Conservation (phyloP, 192 early-diverging fungal genomes). For the Phlyctochytrium bullatum region DNA sequence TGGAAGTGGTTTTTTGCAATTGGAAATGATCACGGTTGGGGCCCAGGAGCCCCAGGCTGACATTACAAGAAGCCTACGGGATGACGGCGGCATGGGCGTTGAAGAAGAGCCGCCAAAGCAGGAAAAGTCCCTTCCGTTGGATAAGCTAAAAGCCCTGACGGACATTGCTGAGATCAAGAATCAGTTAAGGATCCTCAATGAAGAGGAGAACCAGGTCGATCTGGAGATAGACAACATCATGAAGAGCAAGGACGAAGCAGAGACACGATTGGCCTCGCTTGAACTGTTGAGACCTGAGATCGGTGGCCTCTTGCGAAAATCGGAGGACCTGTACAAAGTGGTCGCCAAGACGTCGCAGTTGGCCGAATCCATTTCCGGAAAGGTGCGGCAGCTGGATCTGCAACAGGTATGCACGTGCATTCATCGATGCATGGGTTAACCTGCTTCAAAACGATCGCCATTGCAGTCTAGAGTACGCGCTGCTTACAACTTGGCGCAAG, state of each 20-base stretch:
- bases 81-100: too few species aligned
- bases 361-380: constrained; percentile 80
- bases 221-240: not conserved
- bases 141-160: not conserved
- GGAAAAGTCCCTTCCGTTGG: not conserved
- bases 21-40: too few species aligned
- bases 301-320: not conserved
- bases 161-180: not conserved
- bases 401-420: constrained; percentile 14
- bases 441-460: too few species aligned
- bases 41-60: too few species aligned
- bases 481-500: constrained; percentile 67
- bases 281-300: not conserved
- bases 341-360: constrained; percentile 65
- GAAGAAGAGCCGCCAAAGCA: not conserved
- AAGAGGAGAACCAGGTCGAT: not conserved
- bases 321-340: constrained; percentile 21
- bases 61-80: too few species aligned
- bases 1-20: too few species aligned
- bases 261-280: not conserved
- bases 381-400: constrained; percentile 80
- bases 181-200: constrained; percentile 1
- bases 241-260: not conserved
- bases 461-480: constrained; percentile 67
- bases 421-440: too few species aligned